Base-by-base conservation (phyloP, 192 early-diverging fungal genomes). In the Backusella westeae region DNA sequence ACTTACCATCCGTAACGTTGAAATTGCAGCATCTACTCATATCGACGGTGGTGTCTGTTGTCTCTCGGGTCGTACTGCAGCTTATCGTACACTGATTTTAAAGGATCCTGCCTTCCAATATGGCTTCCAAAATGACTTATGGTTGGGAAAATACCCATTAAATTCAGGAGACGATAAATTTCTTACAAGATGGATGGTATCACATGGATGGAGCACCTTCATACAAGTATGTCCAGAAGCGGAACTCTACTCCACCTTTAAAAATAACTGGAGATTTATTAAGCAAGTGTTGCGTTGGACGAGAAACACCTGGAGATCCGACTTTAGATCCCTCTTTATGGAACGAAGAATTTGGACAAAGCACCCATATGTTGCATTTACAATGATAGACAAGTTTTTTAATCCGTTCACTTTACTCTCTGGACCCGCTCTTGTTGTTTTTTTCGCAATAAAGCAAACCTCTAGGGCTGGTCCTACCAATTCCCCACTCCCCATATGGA, bases 121-220 rank as follows among this genome's bases (percentile, higher is more conserved):
- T 73, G 73, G 73, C 3, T 90, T 90, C 72, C 89, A 86, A 8
- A 84, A 90, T 75, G 89, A 90, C 67, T 82, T 83, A 36, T 90
- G 89, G 89, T 34, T 76, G 7, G 79, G 79, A 9, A 90, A 88
- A 71, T 90, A 88, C 72, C 87, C 87, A 68, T 79, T 89, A 32
- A 88, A 90, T 72, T 87, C 85, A 6, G 89, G 89, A 19, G 89
- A 90, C 72, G 89, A 90, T 77, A 90, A 90, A 69, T 90, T 90
- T 73, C 76, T 90, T 35, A 90, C 89, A 1, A 84, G 89, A 32
- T 90, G 89, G 89, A 80, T 90, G 77, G 87, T 89, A 63, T 87
- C 88, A 1, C 88, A 90, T 77, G 78, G 80, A 1, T 90, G 89
- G 89, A 75, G 75, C 56, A 90, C 89, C 19, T 86, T 80, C 70